Conservation (phyloP, 768 basidiomycete species). For the Macrolepiota dolichaula region DNA sequence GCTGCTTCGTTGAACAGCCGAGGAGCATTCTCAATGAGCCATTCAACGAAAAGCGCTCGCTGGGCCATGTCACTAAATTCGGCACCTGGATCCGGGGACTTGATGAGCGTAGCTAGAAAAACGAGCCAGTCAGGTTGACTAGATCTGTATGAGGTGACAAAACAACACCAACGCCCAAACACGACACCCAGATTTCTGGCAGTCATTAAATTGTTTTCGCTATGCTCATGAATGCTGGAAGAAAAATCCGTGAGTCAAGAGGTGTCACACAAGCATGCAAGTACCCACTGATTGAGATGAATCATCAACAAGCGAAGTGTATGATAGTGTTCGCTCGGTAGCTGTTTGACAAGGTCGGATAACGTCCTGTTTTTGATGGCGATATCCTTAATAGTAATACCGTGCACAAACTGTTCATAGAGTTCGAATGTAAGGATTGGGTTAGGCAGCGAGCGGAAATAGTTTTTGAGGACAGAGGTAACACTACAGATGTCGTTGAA, state of each 20-base stretch:
- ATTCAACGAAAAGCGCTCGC: slow-evolving; percentile 90
- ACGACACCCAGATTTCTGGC: slow-evolving; percentile 95
- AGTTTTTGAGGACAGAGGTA: slow-evolving; percentile 95
- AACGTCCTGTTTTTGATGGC: slow-evolving; percentile 56
- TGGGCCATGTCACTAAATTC: slow-evolving; percentile 99
- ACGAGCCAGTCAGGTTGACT: slow-evolving; percentile 7
- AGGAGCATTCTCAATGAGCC: slow-evolving; percentile 88
- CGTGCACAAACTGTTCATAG: slow-evolving; percentile 85
- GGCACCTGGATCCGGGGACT: slow-evolving; percentile 77
- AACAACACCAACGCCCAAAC: slow-evolving; percentile 82
- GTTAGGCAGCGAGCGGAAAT: slow-evolving; percentile 89
- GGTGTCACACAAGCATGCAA: neutral
- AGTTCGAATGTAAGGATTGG: slow-evolving; percentile 89
- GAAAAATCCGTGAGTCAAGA: slow-evolving; percentile 22
- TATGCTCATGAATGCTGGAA: slow-evolving; percentile 55
- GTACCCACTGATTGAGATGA: slow-evolving; percentile 77
- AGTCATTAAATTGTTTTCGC: slow-evolving; percentile 86
- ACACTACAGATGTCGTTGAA: slow-evolving; percentile 98
- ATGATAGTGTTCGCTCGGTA: slow-evolving; percentile 86
- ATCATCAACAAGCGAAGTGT: slow-evolving; percentile 81
- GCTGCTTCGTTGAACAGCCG: slow-evolving; percentile 38
- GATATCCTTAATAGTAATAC: slow-evolving; percentile 67
- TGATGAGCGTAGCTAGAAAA: slow-evolving; percentile 83
- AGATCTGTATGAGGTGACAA: neutral
- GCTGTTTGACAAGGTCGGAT: slow-evolving; percentile 63